These are phyloP conservation scores for Exidia glandulosa DNA, from an alignment of 768 basidiomycete genomes.

Conservation along the genomic window DNA sequence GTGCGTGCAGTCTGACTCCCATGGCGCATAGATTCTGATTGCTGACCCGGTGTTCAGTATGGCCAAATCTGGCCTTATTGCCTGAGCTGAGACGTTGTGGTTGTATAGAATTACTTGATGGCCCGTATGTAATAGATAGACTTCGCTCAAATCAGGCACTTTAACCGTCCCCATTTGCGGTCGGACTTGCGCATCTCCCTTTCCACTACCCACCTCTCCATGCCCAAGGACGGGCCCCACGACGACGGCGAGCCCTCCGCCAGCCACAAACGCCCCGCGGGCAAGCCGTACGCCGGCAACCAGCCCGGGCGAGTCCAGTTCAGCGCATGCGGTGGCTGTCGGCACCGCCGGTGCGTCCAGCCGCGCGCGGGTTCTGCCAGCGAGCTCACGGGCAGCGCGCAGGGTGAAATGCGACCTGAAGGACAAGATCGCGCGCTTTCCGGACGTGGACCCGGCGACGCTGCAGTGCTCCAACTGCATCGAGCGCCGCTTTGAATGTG, in stretches of 20 bases:
- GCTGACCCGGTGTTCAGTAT: not conserved
- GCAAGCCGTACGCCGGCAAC: not conserved
- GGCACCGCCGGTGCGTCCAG: conserved; percentile 60
- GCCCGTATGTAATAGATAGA: too few relatives aligned
- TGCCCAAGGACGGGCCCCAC: not conserved
- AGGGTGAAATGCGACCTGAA: conserved; percentile 93
- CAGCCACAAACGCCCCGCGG: not conserved
- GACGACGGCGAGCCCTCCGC: not conserved
- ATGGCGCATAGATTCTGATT: not conserved
- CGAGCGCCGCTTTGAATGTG: conserved; percentile 85
- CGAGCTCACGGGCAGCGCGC: not conserved
- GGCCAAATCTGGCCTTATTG: not conserved
- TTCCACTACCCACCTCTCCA: not conserved
- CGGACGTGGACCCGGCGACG: conserved; percentile 36
- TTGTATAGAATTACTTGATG: not conserved
- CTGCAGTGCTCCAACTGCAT: conserved; percentile 78
- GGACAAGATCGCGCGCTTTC: conserved; percentile 34
- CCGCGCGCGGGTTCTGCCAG: conserved; percentile 5
- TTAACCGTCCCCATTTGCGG: not conserved
- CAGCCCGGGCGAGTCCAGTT: conserved; percentile 36
- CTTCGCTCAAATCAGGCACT: not conserved
- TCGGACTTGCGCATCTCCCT: not conserved
- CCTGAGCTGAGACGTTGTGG: not conserved
- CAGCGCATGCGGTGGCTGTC: conserved; percentile 89
- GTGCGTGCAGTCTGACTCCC: conserved; percentile 7